phyloP scores from a whole-genome alignment of 257 asterid genomes.

The Nicotiana obtusifolia region DNA sequence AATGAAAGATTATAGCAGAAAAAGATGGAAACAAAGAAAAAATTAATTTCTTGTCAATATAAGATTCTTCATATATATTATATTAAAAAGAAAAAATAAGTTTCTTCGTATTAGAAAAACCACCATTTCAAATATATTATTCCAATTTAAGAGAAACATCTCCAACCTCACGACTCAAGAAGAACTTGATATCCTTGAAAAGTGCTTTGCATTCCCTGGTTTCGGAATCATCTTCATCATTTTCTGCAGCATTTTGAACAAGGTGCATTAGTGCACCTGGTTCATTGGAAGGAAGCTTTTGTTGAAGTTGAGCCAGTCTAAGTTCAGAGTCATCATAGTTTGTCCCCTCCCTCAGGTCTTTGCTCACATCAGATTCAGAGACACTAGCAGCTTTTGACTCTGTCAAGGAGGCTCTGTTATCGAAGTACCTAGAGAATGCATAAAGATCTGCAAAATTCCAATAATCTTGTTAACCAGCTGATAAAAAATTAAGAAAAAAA shows the following conservation, averaged over 20 bases:
- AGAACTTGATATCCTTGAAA: conserved; percentile 67
- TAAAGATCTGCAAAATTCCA: conserved; percentile 64
- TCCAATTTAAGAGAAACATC: neutral
- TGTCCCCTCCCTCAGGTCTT: conserved; percentile 24
- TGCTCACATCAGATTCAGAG: conserved; percentile 35
- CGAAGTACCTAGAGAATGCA: conserved; percentile 81
- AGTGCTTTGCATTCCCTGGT: conserved; percentile 65
- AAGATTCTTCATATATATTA: neutral
- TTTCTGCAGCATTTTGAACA: conserved; percentile 43
- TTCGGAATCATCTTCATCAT: conserved; percentile 71
- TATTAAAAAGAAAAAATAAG: neutral
- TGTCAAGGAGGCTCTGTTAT: conserved; percentile 38
- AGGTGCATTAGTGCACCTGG: conserved; percentile 89
- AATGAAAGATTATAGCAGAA: neutral
- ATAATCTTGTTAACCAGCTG: conserved; percentile 5
- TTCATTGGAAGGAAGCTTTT: conserved; percentile 80
- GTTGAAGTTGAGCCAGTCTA: conserved; percentile 90
- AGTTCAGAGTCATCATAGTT: conserved; percentile 62
- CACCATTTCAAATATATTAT: neutral
- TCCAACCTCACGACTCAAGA: conserved; percentile 88
- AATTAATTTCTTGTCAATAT: neutral
- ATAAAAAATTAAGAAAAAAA: neutral
- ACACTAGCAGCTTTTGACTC: conserved; percentile 25
- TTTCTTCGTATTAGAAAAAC: neutral
- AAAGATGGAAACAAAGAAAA: neutral